phyloP scores from a whole-genome alignment of 1,139 yeast genomes.

The Yamadazyma epiphylla region DNA sequence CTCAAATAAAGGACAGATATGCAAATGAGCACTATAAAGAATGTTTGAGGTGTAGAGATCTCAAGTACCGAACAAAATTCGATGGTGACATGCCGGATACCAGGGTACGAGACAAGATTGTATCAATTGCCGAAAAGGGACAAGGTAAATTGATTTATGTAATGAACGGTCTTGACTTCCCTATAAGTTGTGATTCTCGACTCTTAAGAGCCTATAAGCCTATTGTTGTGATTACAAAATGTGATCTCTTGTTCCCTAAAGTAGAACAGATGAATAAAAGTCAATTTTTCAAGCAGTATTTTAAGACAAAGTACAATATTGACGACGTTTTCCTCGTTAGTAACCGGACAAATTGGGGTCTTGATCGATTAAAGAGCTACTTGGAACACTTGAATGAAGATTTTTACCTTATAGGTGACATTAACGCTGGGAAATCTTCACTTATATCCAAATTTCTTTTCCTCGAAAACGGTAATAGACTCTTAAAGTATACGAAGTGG shows the following conservation, averaged over 20 bases:
- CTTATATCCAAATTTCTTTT: conserved; percentile 32
- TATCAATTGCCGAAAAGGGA: conserved; percentile 34
- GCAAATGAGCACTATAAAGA: conserved; percentile 5
- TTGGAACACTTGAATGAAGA: conserved; percentile 20
- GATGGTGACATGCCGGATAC: conserved; percentile 3
- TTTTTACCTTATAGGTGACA: conserved; percentile 63
- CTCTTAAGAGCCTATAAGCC: conserved; percentile 28
- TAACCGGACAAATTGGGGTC: conserved; percentile 51
- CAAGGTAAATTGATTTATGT: conserved; percentile 55
- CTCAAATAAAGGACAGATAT: not conserved
- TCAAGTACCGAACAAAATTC: conserved; percentile 39
- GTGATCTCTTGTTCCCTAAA: conserved; percentile 48
- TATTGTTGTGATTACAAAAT: conserved; percentile 53
- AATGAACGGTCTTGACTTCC: conserved; percentile 66
- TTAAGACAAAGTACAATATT: conserved; percentile 37
- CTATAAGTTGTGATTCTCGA: conserved; percentile 46
- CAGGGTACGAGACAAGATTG: conserved; percentile 14
- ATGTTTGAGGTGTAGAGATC: conserved; percentile 58
- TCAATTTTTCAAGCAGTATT: conserved; percentile 43
- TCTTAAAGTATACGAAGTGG: conserved; percentile 8
- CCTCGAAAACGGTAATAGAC: conserved; percentile 5
- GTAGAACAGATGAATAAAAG: conserved; percentile 31
- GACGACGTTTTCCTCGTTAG: conserved; percentile 49
- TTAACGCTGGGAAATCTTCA: conserved; percentile 76
- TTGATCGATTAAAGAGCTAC: conserved; percentile 14